Evolutionary conservation across 331 rosid species (phyloP), one percentile per base, ranked within the genome.

Genomic region (Ulmus americana): DNA sequence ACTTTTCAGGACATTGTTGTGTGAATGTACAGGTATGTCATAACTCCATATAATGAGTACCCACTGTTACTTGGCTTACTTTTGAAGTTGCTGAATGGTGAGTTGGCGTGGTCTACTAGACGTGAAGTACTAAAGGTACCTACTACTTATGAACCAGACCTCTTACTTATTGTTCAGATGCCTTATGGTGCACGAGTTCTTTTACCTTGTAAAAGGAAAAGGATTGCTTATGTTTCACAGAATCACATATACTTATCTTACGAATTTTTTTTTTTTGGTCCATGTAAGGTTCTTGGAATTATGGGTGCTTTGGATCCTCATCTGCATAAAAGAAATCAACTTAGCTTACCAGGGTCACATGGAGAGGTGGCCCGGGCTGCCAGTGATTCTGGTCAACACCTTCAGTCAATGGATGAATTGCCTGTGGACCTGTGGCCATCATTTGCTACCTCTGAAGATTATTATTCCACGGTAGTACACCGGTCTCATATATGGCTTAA

Each of bases 301-400:
- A 92, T 92, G 95, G 98, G 98, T 64, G 98, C 98, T 70, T 74
- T 92, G 70, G 98, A 92, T 79, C 98, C 98, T 77, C 98, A 89
- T 79, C 83, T 67, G 70, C 91, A 92, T 75, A 92, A 92, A 75
- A 70, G 82, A 74, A 89, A 92, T 75, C 97, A 89, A 65, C 83
- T 69, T 81, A 70, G 83, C 62, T 79, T 82, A 83, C 88, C 91
- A 5, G 98, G 97, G 65, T 77, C 83, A 50, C 97, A 87, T 63
- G 95, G 97, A 64, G 98, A 92, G 43, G 91, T 87, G 57, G 56
- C 81, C 0, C 91, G 86, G 42, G 92, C 88, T 68, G 82, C 95
- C 55, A 83, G 82, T 72, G 98, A 92, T 77, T 82, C 98, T 53
- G 90, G 82, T 54, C 98, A 88, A 73, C 97, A 89, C 70, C 80